These are phyloP conservation scores for Phytophthora idaei DNA, from an alignment of 352 stramenopile species.

Conservation along the genomic window DNA sequence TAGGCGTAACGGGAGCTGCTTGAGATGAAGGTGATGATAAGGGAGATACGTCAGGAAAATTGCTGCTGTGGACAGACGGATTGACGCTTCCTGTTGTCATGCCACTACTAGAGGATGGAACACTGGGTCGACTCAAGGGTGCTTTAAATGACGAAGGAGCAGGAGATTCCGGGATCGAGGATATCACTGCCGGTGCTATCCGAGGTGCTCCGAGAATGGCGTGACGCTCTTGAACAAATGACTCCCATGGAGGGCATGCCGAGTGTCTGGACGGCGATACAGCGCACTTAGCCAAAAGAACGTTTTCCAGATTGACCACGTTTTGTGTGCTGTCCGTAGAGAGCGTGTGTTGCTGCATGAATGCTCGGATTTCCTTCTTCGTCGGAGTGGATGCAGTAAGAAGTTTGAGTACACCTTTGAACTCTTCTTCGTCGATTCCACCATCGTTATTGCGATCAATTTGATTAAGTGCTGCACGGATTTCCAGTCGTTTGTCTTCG, in stretches of 20 bases:
- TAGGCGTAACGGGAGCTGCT: slow-evolving; percentile 21
- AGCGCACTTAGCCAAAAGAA: slow-evolving; percentile 75
- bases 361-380: slow-evolving; percentile 74
- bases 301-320: slow-evolving; percentile 66
- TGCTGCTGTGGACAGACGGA: slow-evolving; percentile 8
- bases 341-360: slow-evolving; percentile 64
- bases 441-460: slow-evolving; percentile 67
- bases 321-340: slow-evolving; percentile 60
- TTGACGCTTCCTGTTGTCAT: background rate
- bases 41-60: slow-evolving; percentile 16
- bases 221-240: slow-evolving; percentile 76
- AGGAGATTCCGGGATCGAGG: background rate
- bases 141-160: slow-evolving; percentile 8
- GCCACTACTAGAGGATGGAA: slow-evolving; percentile 12
- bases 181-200: slow-evolving; percentile 10
- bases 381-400: slow-evolving; percentile 71
- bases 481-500: slow-evolving; percentile 83
- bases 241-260: slow-evolving; percentile 72
- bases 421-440: slow-evolving; percentile 77
- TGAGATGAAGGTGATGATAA: slow-evolving; percentile 16
- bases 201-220: slow-evolving; percentile 38
- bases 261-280: slow-evolving; percentile 74
- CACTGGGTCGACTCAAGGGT: slow-evolving; percentile 8
- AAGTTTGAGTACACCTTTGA: slow-evolving; percentile 80
- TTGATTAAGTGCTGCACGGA: slow-evolving; percentile 70